Evolutionary conservation across 768 basidiomycete genomes (phyloP).

Genomic region (Mycena belliarum): DNA sequence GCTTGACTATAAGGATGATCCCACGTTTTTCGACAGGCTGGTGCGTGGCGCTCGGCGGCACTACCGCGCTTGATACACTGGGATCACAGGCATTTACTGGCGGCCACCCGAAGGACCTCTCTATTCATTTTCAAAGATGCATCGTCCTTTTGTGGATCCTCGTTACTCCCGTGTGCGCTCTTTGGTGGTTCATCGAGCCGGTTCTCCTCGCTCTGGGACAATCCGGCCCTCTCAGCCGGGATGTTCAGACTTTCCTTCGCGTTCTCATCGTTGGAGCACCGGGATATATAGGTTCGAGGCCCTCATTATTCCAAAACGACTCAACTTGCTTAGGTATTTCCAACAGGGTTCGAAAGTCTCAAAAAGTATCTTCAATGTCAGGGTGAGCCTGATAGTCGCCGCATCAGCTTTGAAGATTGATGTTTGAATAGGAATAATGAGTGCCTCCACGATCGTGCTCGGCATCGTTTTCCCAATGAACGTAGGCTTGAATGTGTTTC

Average conservation of each 20-base stretch:
- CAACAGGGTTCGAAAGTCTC: constrained; percentile 61
- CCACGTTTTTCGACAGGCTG: constrained; percentile 60
- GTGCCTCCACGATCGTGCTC: constrained; percentile 66
- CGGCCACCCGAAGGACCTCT: constrained; percentile 62
- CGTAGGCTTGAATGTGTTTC: constrained; percentile 52
- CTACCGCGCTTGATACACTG: constrained; percentile 75
- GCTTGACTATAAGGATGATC: constrained; percentile 42
- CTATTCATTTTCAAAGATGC: constrained; percentile 72
- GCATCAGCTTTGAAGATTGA: too few species aligned
- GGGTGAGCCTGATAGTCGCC: constrained; percentile 49
- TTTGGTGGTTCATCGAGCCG: constrained; percentile 69
- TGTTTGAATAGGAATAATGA: constrained; percentile 62
- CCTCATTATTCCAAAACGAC: not conserved
- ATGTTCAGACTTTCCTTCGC: constrained; percentile 67
- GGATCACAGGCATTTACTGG: constrained; percentile 80
- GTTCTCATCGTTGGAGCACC: constrained; percentile 66
- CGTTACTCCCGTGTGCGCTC: constrained; percentile 58
- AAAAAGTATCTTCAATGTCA: constrained; percentile 84
- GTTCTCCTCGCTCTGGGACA: constrained; percentile 67
- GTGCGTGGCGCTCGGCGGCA: constrained; percentile 78
- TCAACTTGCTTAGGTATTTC: not conserved
- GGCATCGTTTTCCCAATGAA: constrained; percentile 68
- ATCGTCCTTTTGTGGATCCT: constrained; percentile 63
- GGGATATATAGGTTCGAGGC: constrained; percentile 53
- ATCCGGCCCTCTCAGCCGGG: constrained; percentile 51